Conservation (phyloP, 2,329 filamentous ascomycete genomes). For the Penicillium aurantiogriseum region DNA sequence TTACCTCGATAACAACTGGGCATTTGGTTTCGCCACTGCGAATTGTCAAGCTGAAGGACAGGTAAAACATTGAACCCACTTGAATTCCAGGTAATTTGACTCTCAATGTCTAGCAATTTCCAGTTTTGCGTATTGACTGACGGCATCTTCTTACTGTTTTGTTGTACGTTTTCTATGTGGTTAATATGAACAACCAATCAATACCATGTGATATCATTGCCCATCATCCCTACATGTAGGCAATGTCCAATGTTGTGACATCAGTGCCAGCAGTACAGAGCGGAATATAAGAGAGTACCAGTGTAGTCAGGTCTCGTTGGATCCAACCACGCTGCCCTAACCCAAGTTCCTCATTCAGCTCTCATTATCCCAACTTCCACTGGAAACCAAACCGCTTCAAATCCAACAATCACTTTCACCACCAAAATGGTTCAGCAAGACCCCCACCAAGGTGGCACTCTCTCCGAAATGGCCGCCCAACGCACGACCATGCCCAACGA, state of each 20-base stretch:
- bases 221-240: conserved; percentile 14
- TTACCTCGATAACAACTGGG: neutral
- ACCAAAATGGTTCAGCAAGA: conserved; percentile 24
- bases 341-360: neutral
- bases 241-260: conserved; percentile 12
- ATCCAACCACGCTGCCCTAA: neutral
- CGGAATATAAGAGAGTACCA: conserved; percentile 1
- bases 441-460: conserved; percentile 37
- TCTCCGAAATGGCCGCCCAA: conserved; percentile 41
- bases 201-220: conserved; percentile 21
- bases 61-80: neutral
- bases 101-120: neutral
- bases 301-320: neutral
- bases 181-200: conserved; percentile 4
- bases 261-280: conserved; percentile 8
- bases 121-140: neutral
- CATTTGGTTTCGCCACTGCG: neutral
- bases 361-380: neutral
- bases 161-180: neutral
- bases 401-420: neutral
- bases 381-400: neutral
- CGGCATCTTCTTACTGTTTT: neutral
- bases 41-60: neutral
- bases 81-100: neutral
- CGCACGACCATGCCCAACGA: conserved; percentile 48